Percentiles rank a stretch among this genome's conserved stretches.
These are phyloP conservation scores for Myochromella boudieri DNA, from an alignment of 768 basidiomycete genomes.

Conservation along the genomic window DNA sequence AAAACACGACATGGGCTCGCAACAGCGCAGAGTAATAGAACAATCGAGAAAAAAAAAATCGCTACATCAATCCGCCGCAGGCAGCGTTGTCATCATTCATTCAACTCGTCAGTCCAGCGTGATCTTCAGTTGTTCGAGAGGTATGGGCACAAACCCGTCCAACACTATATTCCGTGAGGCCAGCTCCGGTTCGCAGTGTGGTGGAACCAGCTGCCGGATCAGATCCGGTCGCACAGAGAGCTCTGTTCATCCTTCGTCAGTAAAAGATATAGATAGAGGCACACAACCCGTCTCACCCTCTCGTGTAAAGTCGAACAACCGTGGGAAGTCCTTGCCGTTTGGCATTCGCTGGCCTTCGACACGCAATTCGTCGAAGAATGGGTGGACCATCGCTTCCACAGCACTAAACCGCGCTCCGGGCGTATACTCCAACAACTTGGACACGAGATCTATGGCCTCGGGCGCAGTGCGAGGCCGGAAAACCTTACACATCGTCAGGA, in stretches of 20 bases:
- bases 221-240: constrained; percentile 95
- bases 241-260: constrained; percentile 50
- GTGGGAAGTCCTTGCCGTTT: constrained; percentile 94
- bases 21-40: too few species aligned
- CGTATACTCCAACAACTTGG: constrained; percentile 97
- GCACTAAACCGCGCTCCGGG: constrained; percentile 89
- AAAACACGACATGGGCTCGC: constrained; percentile 8
- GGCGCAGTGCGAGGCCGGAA: constrained; percentile 96
- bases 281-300: constrained; percentile 53
- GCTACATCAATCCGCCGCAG: constrained; percentile 13
- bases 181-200: constrained; percentile 88
- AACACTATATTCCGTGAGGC: constrained; percentile 82
- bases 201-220: constrained; percentile 87
- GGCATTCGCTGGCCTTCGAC: constrained; percentile 92
- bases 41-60: constrained; percentile 23
- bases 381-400: constrained; percentile 88
- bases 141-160: constrained; percentile 95
- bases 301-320: constrained; percentile 91
- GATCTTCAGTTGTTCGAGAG: constrained; percentile 92
- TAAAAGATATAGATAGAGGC: neutral
- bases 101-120: constrained; percentile 72
- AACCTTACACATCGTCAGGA: constrained; percentile 53
- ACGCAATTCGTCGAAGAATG: constrained; percentile 96
- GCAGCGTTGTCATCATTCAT: constrained; percentile 19
- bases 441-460: constrained; percentile 95